Base-by-base conservation (phyloP, 2,329 filamentous ascomycete species). In the Lachnellula hyalina region DNA sequence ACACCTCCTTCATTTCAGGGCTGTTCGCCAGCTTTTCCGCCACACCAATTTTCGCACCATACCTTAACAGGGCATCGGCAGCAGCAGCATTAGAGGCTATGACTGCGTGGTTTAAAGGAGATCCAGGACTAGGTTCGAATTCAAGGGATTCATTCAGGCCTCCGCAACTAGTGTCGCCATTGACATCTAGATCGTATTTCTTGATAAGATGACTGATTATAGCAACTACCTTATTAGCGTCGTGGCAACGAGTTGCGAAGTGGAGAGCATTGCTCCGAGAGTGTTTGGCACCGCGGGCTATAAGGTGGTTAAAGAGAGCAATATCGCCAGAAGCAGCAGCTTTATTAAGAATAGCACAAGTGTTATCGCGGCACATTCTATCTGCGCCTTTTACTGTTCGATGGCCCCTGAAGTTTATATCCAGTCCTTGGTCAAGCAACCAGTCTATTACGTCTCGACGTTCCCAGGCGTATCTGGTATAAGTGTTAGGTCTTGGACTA, bases 391-490 rank as follows among this genome's bases (percentile, higher is more conserved):
- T 32, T 19, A 57, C 3, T 14, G 14, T 51, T 4, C 11, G n/a
- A 17, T 47, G 44, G 11, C 25, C n/a, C 14, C 45, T 25, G n/a
- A 23, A 15, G 47, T 57, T 57, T n/a, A 54, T 50, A 32, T 57
- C 51, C 38, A 57, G 21, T 4, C 54, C 51, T 51, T 57, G 54
- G 17, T 57, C 54, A 5, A 57, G 47, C 17, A 57, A 25, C 51
- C 47, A 57, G 47, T 57, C 51, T 6, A 57, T 25, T 34, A 51
- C 23, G 50, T 53, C 54, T 41, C 49, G 40, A 11, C 40, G 40
- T 4, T 15, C 7, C 1, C 23, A 8, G 17, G 19, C 40, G 17
- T 44, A 44, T 44, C 40, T 44, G 9, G 14, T 28, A 28, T 8
- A 44, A 11, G 9, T 19, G 40, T 44, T 8, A 44, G 40, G 25